Base-by-base conservation (phyloP, 129 eudicot species). In the Flaveria sonorensis region DNA sequence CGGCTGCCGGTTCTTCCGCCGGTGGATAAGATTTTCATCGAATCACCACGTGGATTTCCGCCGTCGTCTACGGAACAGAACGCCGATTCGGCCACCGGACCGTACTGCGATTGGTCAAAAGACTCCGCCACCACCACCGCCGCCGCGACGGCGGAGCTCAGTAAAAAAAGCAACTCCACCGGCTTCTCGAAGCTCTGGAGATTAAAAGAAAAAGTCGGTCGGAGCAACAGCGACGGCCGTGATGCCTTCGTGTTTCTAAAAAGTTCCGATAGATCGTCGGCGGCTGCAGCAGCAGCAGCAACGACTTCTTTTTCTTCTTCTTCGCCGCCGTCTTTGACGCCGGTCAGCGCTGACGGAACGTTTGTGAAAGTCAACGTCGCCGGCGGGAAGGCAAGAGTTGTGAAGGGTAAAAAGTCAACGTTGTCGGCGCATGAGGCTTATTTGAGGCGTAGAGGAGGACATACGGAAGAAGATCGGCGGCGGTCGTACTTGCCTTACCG, bases 141-240 rank as follows among this genome's bases (percentile, higher is more conserved):
- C 14, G 39, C 81, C 19, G 83, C 68, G 1, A 26, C 67, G 3
- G 36, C 82, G 43, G 96, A 92, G 82, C 71, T 74, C 5, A 85
- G 88, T 50, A 84, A 85, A 73, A 93, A 93, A 83, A 91, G 99
- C 53, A 91, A 88, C 79, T 95, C 99, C 20, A 95, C 99, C 39
- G 99, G 99, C 6, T 95, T 95, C 72, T 91, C 99, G 24, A 95
- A 86, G 89, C 84, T 88, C 5, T 89, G 97, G 97, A 84, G 97
- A 78, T 78, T 95, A 13, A 85, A 70, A 55, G 99, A 95, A 0
- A 72, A 78, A 48, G 64, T 87, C 19, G 57, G 61, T 30, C 70
- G 99, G 87, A 86, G 97, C 57, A 79, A 91, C 61, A 94, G 99
- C 72, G 99, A 94, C 52, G 99, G 99, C 11, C 87, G 88, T 15